Conservation (phyloP, 73 alveolate genomes). For the Paramecium primaurelia region DNA sequence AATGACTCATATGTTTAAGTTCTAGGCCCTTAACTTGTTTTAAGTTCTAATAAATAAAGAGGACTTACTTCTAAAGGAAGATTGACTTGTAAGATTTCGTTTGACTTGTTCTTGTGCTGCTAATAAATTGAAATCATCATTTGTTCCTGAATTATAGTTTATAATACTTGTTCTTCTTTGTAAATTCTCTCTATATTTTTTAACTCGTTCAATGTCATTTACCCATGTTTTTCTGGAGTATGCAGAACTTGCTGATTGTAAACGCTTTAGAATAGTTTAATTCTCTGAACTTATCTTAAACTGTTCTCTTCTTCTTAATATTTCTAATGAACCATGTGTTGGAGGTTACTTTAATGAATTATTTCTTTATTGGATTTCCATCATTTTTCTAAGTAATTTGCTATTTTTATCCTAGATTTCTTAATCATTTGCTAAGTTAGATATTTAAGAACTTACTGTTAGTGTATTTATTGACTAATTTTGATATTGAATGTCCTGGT, state of each 20-base stretch:
- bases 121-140: conserved; percentile 16
- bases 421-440: background rate
- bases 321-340: background rate
- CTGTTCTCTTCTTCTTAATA: conserved; percentile 25
- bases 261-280: background rate
- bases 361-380: conserved; percentile 22
- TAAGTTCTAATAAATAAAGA: background rate
- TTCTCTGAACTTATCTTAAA: background rate
- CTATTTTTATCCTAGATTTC: background rate
- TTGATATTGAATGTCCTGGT: conserved; percentile 39
- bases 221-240: conserved; percentile 9
- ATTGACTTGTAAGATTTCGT: background rate
- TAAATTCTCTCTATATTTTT: conserved; percentile 32
- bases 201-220: background rate
- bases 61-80: background rate
- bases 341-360: background rate
- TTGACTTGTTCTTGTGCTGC: background rate
- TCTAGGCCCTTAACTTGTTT: conserved; percentile 22
- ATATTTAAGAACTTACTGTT: background rate
- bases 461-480: conserved; percentile 14
- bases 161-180: conserved; percentile 29
- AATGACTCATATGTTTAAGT: conserved; percentile 12
- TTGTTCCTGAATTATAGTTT: background rate
- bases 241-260: conserved; percentile 26
- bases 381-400: conserved; percentile 16